phyloP scores from a whole-genome alignment of 352 stramenopile species.

The Globisporangium parvum region DNA sequence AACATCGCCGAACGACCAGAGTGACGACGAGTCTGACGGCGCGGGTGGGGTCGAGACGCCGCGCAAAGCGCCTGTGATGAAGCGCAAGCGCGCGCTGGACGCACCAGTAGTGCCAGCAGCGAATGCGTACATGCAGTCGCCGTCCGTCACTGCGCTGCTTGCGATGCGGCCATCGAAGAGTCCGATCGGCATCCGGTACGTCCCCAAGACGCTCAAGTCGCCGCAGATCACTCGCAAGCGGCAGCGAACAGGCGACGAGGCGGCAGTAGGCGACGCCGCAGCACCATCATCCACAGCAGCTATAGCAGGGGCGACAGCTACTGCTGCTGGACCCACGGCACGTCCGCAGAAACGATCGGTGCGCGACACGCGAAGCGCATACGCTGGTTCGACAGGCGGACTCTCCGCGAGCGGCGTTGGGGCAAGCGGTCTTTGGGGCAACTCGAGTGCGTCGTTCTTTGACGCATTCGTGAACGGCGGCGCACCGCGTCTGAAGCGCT shows the following conservation, averaged over 20 bases:
- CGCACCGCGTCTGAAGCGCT: conserved; percentile 50
- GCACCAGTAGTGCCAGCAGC: neutral
- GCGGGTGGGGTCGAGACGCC: conserved; percentile 20
- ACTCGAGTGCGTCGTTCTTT: conserved; percentile 35
- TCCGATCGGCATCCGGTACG: conserved; percentile 16
- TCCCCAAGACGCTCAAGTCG: conserved; percentile 16
- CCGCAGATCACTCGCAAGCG: conserved; percentile 13
- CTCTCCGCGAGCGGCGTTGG: no score
- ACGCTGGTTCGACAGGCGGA: neutral
- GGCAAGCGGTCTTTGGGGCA: conserved; percentile 12
- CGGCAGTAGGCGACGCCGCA: neutral
- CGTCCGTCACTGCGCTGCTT: conserved; percentile 12
- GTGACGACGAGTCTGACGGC: conserved; percentile 15
- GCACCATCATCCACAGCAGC: conserved; percentile 5
- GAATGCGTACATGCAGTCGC: conserved; percentile 11
- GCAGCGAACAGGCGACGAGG: conserved; percentile 4
- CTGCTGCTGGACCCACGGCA: conserved; percentile 31
- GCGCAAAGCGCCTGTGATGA: conserved; percentile 19
- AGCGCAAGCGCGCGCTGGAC: conserved; percentile 23
- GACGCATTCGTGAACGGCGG: conserved; percentile 70
- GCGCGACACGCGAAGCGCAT: conserved; percentile 4
- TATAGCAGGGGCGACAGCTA: conserved; percentile 20
- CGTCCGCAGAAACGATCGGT: conserved; percentile 26
- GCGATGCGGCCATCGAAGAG: conserved; percentile 19
- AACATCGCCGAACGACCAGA: neutral